Conservation (phyloP, 345 rosid genomes). For the Xanthoceras sorbifolium region DNA sequence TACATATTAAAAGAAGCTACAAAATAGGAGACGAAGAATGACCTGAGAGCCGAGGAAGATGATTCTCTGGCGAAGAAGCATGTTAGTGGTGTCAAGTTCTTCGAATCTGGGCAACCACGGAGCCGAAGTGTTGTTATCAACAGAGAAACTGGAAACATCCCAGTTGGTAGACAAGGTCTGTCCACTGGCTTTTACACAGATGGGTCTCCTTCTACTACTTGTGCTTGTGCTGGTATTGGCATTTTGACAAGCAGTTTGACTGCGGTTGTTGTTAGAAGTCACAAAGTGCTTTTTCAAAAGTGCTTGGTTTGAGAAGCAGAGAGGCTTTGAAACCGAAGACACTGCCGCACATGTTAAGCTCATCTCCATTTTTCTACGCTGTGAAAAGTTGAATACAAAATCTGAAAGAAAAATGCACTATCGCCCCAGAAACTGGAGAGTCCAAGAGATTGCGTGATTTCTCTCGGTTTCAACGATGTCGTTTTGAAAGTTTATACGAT, state of each 20-base stretch:
- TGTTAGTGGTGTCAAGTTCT: conserved; percentile 82
- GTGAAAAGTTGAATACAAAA: not conserved
- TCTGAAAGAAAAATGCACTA: too few relatives aligned
- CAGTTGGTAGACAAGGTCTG: conserved; percentile 64
- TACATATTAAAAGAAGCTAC: not conserved
- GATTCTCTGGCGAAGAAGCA: conserved; percentile 94
- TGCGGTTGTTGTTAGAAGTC: conserved; percentile 7
- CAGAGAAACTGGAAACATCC: conserved; percentile 51
- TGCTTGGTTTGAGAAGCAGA: conserved; percentile 28
- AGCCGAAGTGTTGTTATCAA: conserved; percentile 38
- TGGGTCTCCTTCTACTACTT: conserved; percentile 29
- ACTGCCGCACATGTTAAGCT: conserved; percentile 32
- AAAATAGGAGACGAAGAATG: not conserved
- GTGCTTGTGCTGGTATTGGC: not conserved
- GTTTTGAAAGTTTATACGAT: not conserved
- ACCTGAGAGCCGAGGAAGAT: conserved; percentile 87
- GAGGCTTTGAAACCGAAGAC: conserved; percentile 28
- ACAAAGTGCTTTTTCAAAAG: conserved; percentile 26
- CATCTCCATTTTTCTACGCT: conserved; percentile 31
- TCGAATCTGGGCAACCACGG: conserved; percentile 71
- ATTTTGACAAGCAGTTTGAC: not conserved
- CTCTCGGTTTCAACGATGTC: not conserved
- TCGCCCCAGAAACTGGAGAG: too few relatives aligned
- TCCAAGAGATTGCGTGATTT: not conserved
- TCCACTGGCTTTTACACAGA: conserved; percentile 45